Evolutionary conservation across 495 filamentous ascomycete species (phyloP), one percentile per base, ranked within the genome.

Genomic region (Xylaria scruposa): DNA sequence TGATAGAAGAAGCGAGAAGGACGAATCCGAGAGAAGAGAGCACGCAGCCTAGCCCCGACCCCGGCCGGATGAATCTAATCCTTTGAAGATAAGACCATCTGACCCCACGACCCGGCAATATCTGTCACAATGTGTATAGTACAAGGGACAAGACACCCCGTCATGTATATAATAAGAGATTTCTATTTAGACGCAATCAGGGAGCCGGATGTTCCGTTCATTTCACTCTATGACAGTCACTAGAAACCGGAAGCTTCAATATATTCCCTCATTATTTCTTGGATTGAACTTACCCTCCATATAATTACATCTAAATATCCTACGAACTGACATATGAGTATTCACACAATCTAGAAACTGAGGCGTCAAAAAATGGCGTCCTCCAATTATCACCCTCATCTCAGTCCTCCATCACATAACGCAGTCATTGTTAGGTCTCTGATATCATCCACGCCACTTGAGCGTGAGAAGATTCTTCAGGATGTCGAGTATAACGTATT

Each of bases 41-140:
- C 80, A 79, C 29, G 75, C 70, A 44, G 51, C 75, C 62, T 67
- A 83, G 62, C 13, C 78, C 76, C 49, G 69, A 62, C 54, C 75
- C 0, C 68, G 77, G 67, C 71, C 80, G 71, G 67, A 86, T 75
- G 60, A 75, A 17, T 65, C 76, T 0, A 66, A 31, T 12, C 17
- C 10, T 38, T 31, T 33, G 76, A 87, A 26, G 76, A 71, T 12
- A 76, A 78, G 51, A n/a, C 73, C 74, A 9, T 74, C 78, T 10
- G 79, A 88, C 42, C 83, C 83, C 13, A 76, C 80, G 9, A 80
- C 83, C 3, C 85, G 85, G 66, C 78, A 77, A 4, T 77, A 86
- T 51, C 82, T 95, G 29, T 24, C 58, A 60, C 58, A 38, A 33
- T 10, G 19, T 36, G 31, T 38, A 36, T 7, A n/a, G 15, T 9